Conservation (phyloP, 225 moss, liverwort and hornwort genomes). For the Antitrichia curtipendula region DNA sequence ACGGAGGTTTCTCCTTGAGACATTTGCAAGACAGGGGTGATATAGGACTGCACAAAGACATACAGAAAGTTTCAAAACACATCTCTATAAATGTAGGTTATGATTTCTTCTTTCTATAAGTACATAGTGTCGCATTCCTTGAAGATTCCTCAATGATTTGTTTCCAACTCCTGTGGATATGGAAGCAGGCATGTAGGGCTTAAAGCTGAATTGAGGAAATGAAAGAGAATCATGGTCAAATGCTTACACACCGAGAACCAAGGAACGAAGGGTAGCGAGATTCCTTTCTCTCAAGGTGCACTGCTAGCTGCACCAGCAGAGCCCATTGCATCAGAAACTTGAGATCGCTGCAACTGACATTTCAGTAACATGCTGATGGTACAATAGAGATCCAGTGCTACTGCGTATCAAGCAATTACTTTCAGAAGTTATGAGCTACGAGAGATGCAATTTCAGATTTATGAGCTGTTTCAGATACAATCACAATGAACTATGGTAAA, state of each 20-base stretch:
- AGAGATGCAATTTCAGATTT: neutral
- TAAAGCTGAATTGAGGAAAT: neutral
- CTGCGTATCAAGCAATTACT: neutral
- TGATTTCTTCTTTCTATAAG: neutral
- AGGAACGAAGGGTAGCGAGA: slow-evolving; percentile 79
- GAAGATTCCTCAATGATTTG: neutral
- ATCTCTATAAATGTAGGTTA: neutral
- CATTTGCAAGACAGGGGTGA: neutral
- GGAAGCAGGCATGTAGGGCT: neutral
- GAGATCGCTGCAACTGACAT: neutral
- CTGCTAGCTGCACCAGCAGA: slow-evolving; percentile 34
- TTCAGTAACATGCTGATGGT: neutral
- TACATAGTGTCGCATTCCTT: neutral
- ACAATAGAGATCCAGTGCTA: neutral
- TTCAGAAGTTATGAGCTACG: neutral
- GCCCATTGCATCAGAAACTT: neutral
- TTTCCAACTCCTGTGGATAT: neutral
- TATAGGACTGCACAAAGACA: neutral
- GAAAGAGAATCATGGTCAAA: neutral
- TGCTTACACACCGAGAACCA: slow-evolving; percentile 48
- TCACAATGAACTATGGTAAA: neutral
- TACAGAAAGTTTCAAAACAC: neutral
- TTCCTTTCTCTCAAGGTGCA: slow-evolving; percentile 66
- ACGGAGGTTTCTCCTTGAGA: neutral
- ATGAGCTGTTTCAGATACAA: neutral